Evolutionary conservation across 176 grass and related monocot genomes (phyloP).

Genomic region (Oryza meridionalis): DNA sequence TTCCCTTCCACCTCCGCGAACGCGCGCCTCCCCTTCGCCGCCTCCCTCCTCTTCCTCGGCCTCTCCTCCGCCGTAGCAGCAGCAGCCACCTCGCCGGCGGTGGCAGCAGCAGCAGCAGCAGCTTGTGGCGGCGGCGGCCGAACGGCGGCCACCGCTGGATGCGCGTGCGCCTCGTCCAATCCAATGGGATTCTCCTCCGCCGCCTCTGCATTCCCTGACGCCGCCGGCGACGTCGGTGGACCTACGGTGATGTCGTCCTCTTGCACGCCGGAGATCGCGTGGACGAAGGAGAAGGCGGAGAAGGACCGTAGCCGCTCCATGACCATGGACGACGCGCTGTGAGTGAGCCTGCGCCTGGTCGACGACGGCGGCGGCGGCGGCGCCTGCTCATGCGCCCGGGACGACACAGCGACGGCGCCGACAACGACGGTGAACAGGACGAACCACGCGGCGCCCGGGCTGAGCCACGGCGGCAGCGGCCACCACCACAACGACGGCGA

Average conservation of each 20-base stretch:
- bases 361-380: too few species aligned
- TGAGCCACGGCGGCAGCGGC: slow-evolving; percentile 36
- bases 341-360: slow-evolving; percentile 23
- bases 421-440: slow-evolving; percentile 43
- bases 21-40: not conserved
- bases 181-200: not conserved
- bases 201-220: not conserved
- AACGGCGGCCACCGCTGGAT: not conserved
- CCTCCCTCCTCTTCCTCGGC: not conserved
- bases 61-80: not conserved
- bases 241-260: not conserved
- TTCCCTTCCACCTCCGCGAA: slow-evolving; percentile 3
- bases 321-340: slow-evolving; percentile 37
- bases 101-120: not conserved
- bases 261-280: not conserved
- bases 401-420: slow-evolving; percentile 33
- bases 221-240: too few species aligned
- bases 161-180: not conserved
- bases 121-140: not conserved
- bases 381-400: not conserved
- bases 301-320: slow-evolving; percentile 35
- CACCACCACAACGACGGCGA: not conserved
- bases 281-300: slow-evolving; percentile 23
- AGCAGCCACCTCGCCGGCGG: not conserved
- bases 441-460: slow-evolving; percentile 41